Base-by-base conservation (phyloP, 345 rosid genomes). In the Mallotus nudiflorus region DNA sequence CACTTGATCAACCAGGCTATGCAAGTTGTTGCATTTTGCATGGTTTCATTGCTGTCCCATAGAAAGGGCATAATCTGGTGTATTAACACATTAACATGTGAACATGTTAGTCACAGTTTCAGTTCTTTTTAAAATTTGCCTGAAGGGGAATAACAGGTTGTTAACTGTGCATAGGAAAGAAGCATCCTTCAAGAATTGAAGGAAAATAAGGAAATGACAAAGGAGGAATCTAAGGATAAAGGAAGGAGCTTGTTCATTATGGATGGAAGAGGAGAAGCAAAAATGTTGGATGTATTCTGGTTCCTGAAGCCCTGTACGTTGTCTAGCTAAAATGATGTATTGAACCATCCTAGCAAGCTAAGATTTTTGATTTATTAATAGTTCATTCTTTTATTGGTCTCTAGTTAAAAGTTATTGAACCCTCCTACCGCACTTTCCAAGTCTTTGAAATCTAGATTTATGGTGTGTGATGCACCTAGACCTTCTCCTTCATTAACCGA, bases 301-400 rank as follows among this genome's bases (percentile, higher is more conserved):
- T 88, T 95, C 82, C 74, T 92, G 73, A 92, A 95, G 85, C 99
- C 99, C 73, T 95, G 98, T 87, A 78, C 97, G 51, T 70, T 85
- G 35, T 83, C 91, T 12, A 79, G 78, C 73, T 84, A 60, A 75
- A 68, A 63, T 59, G 25, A 18, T 1, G n/a, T 13, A n/a, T 19
- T 7, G n/a, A n/a, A n/a, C 11, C 13, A 9, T 7, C 11, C 13
- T 16, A 28, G 24, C 62, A 51, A 28, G 24, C 62, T 45, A 40
- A 9, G 62, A 6, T 61, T 22, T 54, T 22, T 1, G 46, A 54
- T 76, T 59, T 71, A 42, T 42, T 1, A 66, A 46, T 48, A 42
- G 29, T 65, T 48, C 56, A 48, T 46, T 65, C 68, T 65, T 55
- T 55, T 19, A 55, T 19, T n/a, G 15, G 18, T 18, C 40, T n/a